Evolutionary conservation across 371 early-diverging fungal species (phyloP).

Genomic region (Rhizopus sp.): DNA sequence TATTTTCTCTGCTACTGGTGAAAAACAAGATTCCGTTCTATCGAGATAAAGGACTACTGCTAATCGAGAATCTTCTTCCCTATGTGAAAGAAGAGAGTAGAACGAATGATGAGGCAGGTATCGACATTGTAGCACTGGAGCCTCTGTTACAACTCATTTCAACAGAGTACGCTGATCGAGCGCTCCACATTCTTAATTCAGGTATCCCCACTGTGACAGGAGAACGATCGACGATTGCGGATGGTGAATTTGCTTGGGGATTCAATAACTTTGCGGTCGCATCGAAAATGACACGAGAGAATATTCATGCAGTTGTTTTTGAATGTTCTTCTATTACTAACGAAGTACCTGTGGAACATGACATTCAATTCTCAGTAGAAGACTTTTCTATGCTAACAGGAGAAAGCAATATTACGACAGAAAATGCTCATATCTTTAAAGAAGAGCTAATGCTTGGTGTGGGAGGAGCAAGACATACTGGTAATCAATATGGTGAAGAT

Average conservation of each 20-base stretch:
- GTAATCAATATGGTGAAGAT: slow-evolving; percentile 42
- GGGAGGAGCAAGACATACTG: slow-evolving; percentile 4
- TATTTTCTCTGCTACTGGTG: slow-evolving; percentile 66
- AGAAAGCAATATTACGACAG: slow-evolving; percentile 17
- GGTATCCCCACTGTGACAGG: slow-evolving; percentile 47
- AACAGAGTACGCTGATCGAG: slow-evolving; percentile 67
- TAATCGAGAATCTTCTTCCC: slow-evolving; percentile 69
- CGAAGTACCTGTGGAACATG: slow-evolving; percentile 42
- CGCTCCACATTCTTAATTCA: slow-evolving; percentile 70
- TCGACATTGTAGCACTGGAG: slow-evolving; percentile 51
- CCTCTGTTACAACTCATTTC: slow-evolving; percentile 62
- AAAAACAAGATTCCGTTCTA: slow-evolving; percentile 65
- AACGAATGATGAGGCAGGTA: slow-evolving; percentile 19
- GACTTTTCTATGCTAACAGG: slow-evolving; percentile 48
- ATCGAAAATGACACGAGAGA: slow-evolving; percentile 44
- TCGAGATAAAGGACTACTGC: slow-evolving; percentile 62
- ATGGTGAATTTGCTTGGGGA: slow-evolving; percentile 37
- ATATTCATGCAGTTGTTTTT: slow-evolving; percentile 55
- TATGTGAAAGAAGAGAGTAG: slow-evolving; percentile 25
- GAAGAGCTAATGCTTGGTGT: slow-evolving; percentile 10
- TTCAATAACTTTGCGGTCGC: slow-evolving; percentile 33
- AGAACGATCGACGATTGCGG: slow-evolving; percentile 14
- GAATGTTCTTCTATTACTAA: slow-evolving; percentile 52
- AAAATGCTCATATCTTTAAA: slow-evolving; percentile 4
- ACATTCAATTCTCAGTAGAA: slow-evolving; percentile 52